Evolutionary conservation across 805 yeast genomes (phyloP), one percentile per base, ranked within the genome.

Genomic region (Candida silvicultrix): DNA sequence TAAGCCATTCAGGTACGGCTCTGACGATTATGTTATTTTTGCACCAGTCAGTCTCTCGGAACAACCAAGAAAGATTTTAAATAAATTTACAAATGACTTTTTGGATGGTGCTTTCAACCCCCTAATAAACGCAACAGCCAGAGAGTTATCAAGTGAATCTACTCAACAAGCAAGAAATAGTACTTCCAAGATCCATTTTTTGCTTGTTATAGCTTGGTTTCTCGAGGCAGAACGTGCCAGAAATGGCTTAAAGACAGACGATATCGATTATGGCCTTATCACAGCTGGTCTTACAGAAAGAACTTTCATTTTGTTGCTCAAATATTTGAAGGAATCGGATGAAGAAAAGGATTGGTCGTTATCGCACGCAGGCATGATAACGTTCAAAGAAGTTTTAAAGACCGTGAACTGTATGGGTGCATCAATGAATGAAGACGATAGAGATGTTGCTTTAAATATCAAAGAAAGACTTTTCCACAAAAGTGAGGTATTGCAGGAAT

Each of bases 31-130:
- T 41, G 53, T 59, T 2, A 44, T 65, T 3, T 60, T 58, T 19
- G 65, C 67, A 29, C 65, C 38, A 52, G 55, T 40, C 48, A 53
- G 49, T 37, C 58, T 53, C 41, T 64, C 35, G 54, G 54, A 31
- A 54, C 62, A 58, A 52, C 44, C 71, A 3, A 51, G 65, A 9
- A 50, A 54, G 0, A 46, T 59, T 0, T 59, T 83, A 25, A 60
- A 64, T 6, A 48, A 52, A 4, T 83, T 85, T 57, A 74, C 79
- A 18, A 59, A 71, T 15, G 77, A 79, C 46, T 84, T 89, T 52
- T 64, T 80, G 5, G 89, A 87, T 47, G 83, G 88, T 29, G 80
- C 89, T 15, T 88, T 86, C 64, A 86, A 87, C 55, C 79, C 80
- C 16, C 63, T 89, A 23, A 67, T 87, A 42, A 68, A 63, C 41